Evolutionary conservation across 495 filamentous ascomycete genomes (phyloP).

Genomic region (Podospora australis): DNA sequence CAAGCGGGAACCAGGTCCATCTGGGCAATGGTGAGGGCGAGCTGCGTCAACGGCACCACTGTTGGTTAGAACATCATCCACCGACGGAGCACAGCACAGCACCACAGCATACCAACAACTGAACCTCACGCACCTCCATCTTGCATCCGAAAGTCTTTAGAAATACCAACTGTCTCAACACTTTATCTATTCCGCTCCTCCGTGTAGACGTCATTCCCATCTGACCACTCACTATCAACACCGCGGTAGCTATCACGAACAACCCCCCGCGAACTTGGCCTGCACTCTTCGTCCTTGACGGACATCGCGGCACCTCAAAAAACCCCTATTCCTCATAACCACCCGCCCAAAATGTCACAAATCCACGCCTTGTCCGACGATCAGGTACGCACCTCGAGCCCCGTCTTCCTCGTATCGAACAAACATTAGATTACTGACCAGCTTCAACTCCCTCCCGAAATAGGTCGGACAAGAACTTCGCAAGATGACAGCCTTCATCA

Average conservation of each 20-base stretch:
- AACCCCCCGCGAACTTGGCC: too few species aligned
- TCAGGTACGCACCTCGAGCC: slow-evolving; percentile 54
- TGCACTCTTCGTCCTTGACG: slow-evolving; percentile 1
- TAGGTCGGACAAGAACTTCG: slow-evolving; percentile 92
- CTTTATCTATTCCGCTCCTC: too few species aligned
- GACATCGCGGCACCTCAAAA: background rate
- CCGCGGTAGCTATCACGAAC: too few species aligned
- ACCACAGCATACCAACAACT: background rate
- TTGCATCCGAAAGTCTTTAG: background rate
- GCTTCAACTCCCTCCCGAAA: slow-evolving; percentile 7
- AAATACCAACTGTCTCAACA: background rate
- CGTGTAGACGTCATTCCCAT: too few species aligned
- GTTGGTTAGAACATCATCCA: slow-evolving; percentile 16
- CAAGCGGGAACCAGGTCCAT: slow-evolving; percentile 12
- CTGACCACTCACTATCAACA: too few species aligned
- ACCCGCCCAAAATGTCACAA: slow-evolving; percentile 71
- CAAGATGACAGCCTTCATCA: slow-evolving; percentile 99
- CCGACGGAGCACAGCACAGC: slow-evolving; percentile 3
- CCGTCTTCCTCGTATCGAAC: background rate
- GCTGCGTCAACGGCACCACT: slow-evolving; percentile 16
- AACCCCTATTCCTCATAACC: slow-evolving; percentile 4
- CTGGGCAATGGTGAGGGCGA: too few species aligned
- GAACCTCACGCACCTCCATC: background rate
- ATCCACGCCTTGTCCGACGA: slow-evolving; percentile 92
- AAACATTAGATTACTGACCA: background rate